Base-by-base conservation (phyloP, 345 rosid genomes). In the Fremontodendron californicum region DNA sequence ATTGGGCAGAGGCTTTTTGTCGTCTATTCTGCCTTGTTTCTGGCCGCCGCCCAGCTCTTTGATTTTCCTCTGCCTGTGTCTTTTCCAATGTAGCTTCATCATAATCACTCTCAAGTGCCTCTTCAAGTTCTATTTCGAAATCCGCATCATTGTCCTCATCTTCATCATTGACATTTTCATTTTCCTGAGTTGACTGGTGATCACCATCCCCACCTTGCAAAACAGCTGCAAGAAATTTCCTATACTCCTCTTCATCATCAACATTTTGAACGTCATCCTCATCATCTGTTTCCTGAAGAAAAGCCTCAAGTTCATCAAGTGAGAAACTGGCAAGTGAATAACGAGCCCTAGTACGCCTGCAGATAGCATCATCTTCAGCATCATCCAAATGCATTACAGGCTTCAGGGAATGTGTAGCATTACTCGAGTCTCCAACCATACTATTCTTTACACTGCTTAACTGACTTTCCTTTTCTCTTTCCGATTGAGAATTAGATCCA, bases 241-340 rank as follows among this genome's bases (percentile, higher is more conserved):
- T 89, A 61, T 93, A 92, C 83, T 93, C 99, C 70, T 88, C 92
- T 81, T 96, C 92, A 77, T 96, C 99, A 19, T 93, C 93, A 60
- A 91, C 91, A 79, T 96, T 93, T 29, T 85, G 96, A 81, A 90
- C 83, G 65, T 90, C 95, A 52, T 93, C 96, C 54, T 92, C 99
- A 37, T 96, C 95, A 86, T 96, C 99, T 21, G 97, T 90, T 87
- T 93, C 97, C 76, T 96, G 94, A 75, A 96, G 93, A 83, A 93
- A 93, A 43, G 92, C 90, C 91, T 96, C 99, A 13, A 96, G 94
- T 78, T 96, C 99, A 86, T 96, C 97, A 18, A 96, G 97, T 3
- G 94, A 91, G 81, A 91, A 93, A 81, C 93, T 84, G 52, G 87
- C 88, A 46, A 93, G 94, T 1, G 98, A 96, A 86, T 92, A 93